These are phyloP conservation scores for Chlamydomonas sphaeroides DNA, from an alignment of 139 green algal species.

Conservation along the genomic window DNA sequence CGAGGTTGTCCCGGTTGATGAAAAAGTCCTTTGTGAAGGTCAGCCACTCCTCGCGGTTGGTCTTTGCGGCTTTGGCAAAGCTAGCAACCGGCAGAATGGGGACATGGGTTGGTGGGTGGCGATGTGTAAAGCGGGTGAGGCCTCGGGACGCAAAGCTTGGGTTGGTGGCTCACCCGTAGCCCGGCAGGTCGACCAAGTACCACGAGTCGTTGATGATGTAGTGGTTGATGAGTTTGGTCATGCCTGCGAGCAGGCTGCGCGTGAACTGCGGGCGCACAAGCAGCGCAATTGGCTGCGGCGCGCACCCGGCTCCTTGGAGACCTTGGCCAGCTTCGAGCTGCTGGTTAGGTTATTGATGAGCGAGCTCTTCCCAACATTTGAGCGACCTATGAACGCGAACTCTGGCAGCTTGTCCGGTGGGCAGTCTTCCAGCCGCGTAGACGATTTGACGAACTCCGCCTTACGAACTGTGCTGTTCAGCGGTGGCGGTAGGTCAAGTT, in stretches of 20 bases:
- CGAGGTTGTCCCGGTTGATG: conserved; percentile 78
- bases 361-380: conserved; percentile 95
- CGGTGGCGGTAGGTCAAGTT: conserved; percentile 38
- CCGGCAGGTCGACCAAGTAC: conserved; percentile 94
- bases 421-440: conserved; percentile 74
- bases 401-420: conserved; percentile 76
- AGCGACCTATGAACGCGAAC: conserved; percentile 95
- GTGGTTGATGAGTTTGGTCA: conserved; percentile 96
- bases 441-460: conserved; percentile 78
- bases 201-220: conserved; percentile 93
- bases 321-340: conserved; percentile 77
- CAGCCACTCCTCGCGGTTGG: conserved; percentile 75
- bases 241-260: too few relatives aligned
- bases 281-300: neutral
- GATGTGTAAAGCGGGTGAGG: too few relatives aligned
- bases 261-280: neutral
- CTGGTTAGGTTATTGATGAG: conserved; percentile 94
- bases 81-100: neutral
- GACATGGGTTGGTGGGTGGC: too few relatives aligned
- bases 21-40: conserved; percentile 93
- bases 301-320: conserved; percentile 92
- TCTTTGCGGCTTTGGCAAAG: conserved; percentile 64
- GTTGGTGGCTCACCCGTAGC: conserved; percentile 88
- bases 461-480: conserved; percentile 32
- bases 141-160: too few relatives aligned